phyloP scores from a whole-genome alignment of 2,329 filamentous ascomycete genomes.

The Arachnomyces sp. region DNA sequence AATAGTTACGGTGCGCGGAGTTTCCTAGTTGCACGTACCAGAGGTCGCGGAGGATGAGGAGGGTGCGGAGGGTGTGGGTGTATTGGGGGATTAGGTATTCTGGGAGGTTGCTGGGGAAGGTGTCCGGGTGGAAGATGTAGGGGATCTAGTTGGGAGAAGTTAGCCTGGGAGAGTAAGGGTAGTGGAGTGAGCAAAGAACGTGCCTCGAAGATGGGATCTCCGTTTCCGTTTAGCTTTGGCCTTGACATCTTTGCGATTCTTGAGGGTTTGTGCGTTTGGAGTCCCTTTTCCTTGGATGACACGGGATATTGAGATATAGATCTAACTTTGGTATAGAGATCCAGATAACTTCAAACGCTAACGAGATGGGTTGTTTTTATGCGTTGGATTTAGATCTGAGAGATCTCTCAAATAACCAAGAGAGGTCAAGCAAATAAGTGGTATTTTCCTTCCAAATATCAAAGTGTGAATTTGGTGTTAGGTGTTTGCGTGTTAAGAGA shows the following conservation, averaged over 20 bases:
- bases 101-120: conserved; percentile 5
- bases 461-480: too few relatives aligned
- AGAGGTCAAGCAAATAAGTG: too few relatives aligned
- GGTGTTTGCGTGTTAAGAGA: too few relatives aligned
- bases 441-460: too few relatives aligned
- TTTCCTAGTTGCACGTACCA: conserved; percentile 15
- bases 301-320: too few relatives aligned
- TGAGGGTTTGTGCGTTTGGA: background rate
- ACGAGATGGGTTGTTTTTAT: too few relatives aligned
- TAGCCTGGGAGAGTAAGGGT: too few relatives aligned
- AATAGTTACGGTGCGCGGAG: conserved; percentile 6
- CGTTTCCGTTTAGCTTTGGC: conserved; percentile 4
- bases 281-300: too few relatives aligned
- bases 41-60: conserved; percentile 12
- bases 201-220: conserved; percentile 11
- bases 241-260: background rate
- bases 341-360: too few relatives aligned
- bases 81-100: conserved; percentile 7
- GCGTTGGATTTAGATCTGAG: too few relatives aligned
- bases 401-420: too few relatives aligned
- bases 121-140: conserved; percentile 4
- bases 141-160: conserved; percentile 10
- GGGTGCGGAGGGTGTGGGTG: conserved; percentile 5
- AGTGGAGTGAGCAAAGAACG: background rate
- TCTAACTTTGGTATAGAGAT: too few relatives aligned